Conservation (phyloP, 1,284 basidiomycete genomes). For the Filobasidium uniguttulatum region DNA sequence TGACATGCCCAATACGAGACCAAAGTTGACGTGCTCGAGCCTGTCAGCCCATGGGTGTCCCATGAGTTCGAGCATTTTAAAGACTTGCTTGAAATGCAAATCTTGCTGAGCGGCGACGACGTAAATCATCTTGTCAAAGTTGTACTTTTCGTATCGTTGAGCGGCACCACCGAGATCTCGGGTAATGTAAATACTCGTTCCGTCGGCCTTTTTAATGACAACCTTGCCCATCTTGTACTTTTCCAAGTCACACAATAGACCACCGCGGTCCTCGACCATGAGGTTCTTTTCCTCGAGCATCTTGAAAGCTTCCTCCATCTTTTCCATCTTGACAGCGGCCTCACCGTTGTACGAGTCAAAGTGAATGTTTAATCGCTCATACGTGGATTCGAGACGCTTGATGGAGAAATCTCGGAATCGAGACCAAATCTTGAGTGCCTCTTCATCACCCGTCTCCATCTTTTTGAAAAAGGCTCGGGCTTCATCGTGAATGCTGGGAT, state of each 20-base stretch:
- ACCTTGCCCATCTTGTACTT: conserved; percentile 82
- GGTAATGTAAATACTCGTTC: conserved; percentile 96
- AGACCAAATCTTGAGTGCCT: conserved; percentile 73
- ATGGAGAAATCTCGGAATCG: conserved; percentile 87
- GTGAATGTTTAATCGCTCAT: conserved; percentile 75
- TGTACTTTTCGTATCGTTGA: conserved; percentile 81
- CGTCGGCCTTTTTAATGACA: conserved; percentile 84
- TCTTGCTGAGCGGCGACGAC: conserved; percentile 92
- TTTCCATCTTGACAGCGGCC: conserved; percentile 67
- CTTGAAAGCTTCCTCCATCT: conserved; percentile 54
- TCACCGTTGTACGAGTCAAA: conserved; percentile 95
- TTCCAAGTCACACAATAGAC: conserved; percentile 63
- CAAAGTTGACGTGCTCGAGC: conserved; percentile 81
- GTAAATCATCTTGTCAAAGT: conserved; percentile 98
- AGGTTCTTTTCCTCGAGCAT: conserved; percentile 40
- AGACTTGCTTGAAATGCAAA: conserved; percentile 82
- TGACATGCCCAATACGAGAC: conserved; percentile 84
- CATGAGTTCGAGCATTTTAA: conserved; percentile 89
- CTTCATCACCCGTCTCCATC: conserved; percentile 74
- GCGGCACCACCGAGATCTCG: conserved; percentile 90
- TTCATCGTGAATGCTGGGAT: conserved; percentile 51
- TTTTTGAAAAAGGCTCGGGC: conserved; percentile 86
- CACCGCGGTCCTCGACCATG: conserved; percentile 55
- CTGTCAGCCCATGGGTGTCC: conserved; percentile 69
- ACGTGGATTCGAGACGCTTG: conserved; percentile 80